phyloP scores from a whole-genome alignment of 2,329 filamentous ascomycete genomes.

The Fusarium dimerum region DNA sequence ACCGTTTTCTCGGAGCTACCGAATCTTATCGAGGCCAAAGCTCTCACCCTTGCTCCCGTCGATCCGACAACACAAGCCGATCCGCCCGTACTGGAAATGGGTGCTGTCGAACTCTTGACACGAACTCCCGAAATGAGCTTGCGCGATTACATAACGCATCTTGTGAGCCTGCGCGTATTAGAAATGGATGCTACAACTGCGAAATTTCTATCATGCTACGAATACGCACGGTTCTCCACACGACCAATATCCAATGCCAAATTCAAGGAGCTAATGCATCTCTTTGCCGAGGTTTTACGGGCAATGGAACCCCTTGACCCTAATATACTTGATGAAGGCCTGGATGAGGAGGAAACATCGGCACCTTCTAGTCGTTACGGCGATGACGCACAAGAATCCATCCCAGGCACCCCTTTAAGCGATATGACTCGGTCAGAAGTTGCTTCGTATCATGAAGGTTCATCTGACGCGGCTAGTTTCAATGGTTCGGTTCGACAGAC shows the following conservation, averaged over 20 bases:
- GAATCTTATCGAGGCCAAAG: slow-evolving; percentile 88
- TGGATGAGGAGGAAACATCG: slow-evolving; percentile 25
- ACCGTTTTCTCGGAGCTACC: slow-evolving; percentile 82
- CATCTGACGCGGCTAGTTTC: slow-evolving; percentile 26
- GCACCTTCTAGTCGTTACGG: slow-evolving; percentile 45
- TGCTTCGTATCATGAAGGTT: too few species aligned
- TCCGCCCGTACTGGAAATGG: slow-evolving; percentile 58
- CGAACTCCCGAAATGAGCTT: slow-evolving; percentile 71
- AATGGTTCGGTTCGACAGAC: slow-evolving; percentile 33
- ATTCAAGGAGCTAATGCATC: slow-evolving; percentile 79
- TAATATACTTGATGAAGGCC: slow-evolving; percentile 46
- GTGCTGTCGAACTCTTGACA: slow-evolving; percentile 71
- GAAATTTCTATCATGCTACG: slow-evolving; percentile 76
- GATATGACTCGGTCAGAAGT: slow-evolving; percentile 30
- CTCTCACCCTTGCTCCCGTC: slow-evolving; percentile 77
- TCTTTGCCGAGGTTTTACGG: slow-evolving; percentile 79
- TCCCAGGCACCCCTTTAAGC: slow-evolving; percentile 42
- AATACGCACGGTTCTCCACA: slow-evolving; percentile 80
- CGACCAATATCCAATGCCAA: slow-evolving; percentile 65
- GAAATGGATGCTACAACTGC: slow-evolving; percentile 43
- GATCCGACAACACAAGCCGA: slow-evolving; percentile 41
- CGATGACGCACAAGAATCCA: slow-evolving; percentile 45
- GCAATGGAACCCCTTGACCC: slow-evolving; percentile 69
- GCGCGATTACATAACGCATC: slow-evolving; percentile 74
- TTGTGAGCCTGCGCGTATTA: slow-evolving; percentile 68